Evolutionary conservation across 225 moss, liverwort and hornwort species (phyloP), one percentile per base, ranked within the genome.

Genomic region (Polytrichum commune): DNA sequence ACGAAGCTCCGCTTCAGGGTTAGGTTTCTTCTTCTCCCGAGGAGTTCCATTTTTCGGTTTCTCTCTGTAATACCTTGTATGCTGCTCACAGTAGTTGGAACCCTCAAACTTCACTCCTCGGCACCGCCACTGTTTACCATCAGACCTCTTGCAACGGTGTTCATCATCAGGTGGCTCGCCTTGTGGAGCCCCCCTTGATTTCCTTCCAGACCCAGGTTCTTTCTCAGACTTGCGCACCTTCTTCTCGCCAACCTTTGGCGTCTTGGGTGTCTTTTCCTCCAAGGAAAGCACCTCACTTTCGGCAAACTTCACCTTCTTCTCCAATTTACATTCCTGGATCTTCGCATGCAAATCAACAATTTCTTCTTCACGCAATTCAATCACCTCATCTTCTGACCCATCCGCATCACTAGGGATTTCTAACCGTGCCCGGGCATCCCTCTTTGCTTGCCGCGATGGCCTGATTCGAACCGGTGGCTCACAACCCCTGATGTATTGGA

Each of bases 111-210:
- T 80, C 54, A 4, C 5, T 5, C 60, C 65, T 20, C 69, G 0
- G 71, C 96, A 96, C 57, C 81, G 89, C 96, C 96, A 96, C 2
- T 72, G 66, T 74, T 86, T 93, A 63, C 96, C 96, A 78, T 93
- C 93, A 64, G 73, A 92, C 70, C 96, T 82, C 58, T 78, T 82
- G 73, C 96, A 96, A 60, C 90, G 86, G 5, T 24, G 64, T 5
- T 80, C 79, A 33, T 66, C 75, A 65, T 60, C 56, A 19, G 76
- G 73, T 62, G 79, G 80, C 46, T 46, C 46, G 16, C 46, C 46
- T 13, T 3, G 46, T n/a, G 72, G 72, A 53, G 71, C 55, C n/a
- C 66, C 63, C n/a, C 74, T 79, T 23, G 65, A 76, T 26, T 53
- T 32, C 46, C 0, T 10, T 27, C 8, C 4, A 72, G 76, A 54